Evolutionary conservation across 768 basidiomycete genomes (phyloP), one percentile per base, ranked within the genome.

Genomic region (Naganishia vaughanmartiniae): DNA sequence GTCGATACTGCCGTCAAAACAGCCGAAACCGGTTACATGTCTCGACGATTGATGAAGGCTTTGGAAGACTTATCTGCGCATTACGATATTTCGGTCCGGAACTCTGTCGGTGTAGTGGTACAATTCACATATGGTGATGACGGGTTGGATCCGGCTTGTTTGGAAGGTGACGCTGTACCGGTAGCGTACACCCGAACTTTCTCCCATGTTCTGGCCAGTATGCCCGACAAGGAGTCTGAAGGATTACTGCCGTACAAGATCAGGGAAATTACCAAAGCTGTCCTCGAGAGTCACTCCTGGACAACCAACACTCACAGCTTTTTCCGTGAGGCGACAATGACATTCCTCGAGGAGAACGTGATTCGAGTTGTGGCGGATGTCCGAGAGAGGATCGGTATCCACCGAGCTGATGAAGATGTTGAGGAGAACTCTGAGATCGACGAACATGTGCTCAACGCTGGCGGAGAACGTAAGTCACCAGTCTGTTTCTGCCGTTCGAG

Each of bases 1-100:
- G 95, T 99, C 77, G 96, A 99, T 83, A 99, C 96, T 0, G 96
- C 96, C 30, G 96, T 99, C 82, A 99, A 99, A 83, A 99, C 96
- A 0, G 96, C 96, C 17, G 96, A 99, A 82, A 99, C 96, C 0
- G 96, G 96, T 51, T 99, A 99, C 83, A 99, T 99, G 95, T 93
- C 95, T 78, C 88, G 96, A 60, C 91, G 96, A 69, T 82, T 99
- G 72, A 98, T 99, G 96, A 99, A 99, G 80, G 95, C 95, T 2
- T 82, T 99, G 74, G 96, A 99, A 79, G 96, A 99, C 83, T 84
- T 99, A 45, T 93, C 92, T 2, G 92, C 91, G 0, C 92, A 95
- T 69, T 99, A 99, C 79, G 96, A 99, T 81, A 83, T 93, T 28
- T 93, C 93, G 11, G 95, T 99, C 28, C 87, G 96, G 34, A 98